Conservation (phyloP, 352 stramenopile species). For the Globisporangium recalcitrans region DNA sequence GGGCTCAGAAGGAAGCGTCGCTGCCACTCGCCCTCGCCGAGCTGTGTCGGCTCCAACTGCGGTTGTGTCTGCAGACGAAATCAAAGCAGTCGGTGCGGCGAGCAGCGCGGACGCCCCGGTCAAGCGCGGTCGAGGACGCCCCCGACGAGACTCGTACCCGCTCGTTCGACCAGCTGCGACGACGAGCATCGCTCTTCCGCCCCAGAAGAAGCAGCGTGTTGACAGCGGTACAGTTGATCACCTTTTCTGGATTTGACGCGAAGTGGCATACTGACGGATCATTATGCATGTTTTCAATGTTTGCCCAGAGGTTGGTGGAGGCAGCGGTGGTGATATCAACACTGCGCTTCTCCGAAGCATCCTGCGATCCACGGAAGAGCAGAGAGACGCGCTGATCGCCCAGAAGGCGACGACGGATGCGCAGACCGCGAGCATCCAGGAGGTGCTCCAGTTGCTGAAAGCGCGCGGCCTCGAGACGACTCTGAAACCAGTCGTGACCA, state of each 20-base stretch:
- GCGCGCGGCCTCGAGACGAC: not conserved
- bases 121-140: not conserved
- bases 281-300: not conserved
- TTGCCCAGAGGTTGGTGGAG: not conserved
- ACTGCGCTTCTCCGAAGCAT: not conserved
- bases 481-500: not conserved
- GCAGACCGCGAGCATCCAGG: constrained; percentile 1
- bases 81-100: not conserved
- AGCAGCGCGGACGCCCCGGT: not conserved
- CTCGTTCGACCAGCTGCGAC: too few relatives aligned
- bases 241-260: not conserved
- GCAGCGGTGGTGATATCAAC: constrained; percentile 1
- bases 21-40: not conserved
- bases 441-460: not conserved
- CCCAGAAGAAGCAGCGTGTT: not conserved
- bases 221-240: not conserved
- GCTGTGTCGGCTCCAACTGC: not conserved
- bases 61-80: not conserved
- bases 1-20: not conserved
- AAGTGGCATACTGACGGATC: not conserved
- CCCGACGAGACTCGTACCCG: not conserved
- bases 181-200: not conserved
- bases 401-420: not conserved
- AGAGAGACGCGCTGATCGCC: not conserved
- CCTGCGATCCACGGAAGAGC: not conserved